A percentile compares a stretch with the other conserved stretches of the same genome.
Evolutionary conservation across 768 basidiomycete genomes (phyloP).

Genomic region (Trametes gibbosa): DNA sequence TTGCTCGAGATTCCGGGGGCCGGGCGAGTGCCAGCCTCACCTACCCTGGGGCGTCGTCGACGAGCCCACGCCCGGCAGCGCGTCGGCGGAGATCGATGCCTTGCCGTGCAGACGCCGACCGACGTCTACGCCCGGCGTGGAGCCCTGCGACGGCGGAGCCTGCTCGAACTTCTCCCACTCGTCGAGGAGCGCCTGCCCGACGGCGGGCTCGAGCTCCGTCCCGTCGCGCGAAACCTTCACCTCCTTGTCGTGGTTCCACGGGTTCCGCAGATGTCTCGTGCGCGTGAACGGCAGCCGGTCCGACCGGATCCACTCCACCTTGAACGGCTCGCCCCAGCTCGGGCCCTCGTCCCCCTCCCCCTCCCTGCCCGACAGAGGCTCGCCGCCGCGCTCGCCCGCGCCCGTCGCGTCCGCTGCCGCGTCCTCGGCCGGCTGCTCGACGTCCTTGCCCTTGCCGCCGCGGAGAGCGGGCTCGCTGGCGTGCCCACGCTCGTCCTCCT

Average conservation of each 20-base stretch:
- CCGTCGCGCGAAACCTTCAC: conserved; percentile 86
- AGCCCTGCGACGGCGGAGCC: conserved; percentile 19
- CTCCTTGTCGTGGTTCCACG: conserved; percentile 87
- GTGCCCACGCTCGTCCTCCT: conserved; percentile 24
- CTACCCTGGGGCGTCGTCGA: no score
- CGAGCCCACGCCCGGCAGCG: not conserved
- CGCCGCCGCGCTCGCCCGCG: not conserved
- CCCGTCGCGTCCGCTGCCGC: not conserved
- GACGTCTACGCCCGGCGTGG: conserved; percentile 6
- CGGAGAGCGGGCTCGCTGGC: not conserved
- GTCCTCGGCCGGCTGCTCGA: conserved; percentile 21
- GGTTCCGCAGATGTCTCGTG: conserved; percentile 80
- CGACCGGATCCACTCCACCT: conserved; percentile 78
- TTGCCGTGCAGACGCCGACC: conserved; percentile 13
- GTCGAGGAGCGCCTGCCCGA: conserved; percentile 65
- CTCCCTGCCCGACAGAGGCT: no score
- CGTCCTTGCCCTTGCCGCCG: conserved; percentile 12
- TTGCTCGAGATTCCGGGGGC: no score
- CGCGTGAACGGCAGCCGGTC: conserved; percentile 69
- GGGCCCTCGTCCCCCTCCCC: conserved; percentile 25
- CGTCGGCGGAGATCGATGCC: conserved; percentile 15
- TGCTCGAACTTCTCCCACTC: conserved; percentile 52
- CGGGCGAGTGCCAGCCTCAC: no score
- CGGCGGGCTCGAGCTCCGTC: conserved; percentile 83
- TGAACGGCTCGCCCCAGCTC: conserved; percentile 77